These are phyloP conservation scores for Fusarium sp. DNA, from an alignment of 2,329 filamentous ascomycete species.

Conservation along the genomic window DNA sequence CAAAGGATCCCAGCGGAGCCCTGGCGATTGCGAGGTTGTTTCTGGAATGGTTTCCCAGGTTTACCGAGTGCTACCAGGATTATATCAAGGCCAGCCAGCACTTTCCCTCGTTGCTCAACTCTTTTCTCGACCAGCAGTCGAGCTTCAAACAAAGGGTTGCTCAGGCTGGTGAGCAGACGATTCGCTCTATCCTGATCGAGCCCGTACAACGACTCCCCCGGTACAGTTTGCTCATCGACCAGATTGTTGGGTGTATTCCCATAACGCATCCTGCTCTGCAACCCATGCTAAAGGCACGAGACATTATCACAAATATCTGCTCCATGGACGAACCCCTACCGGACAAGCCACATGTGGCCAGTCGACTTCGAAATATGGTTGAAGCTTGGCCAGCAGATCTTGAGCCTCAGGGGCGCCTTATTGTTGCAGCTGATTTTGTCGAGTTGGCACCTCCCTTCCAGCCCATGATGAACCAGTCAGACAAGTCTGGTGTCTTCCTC, in stretches of 20 bases:
- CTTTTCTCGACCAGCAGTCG: conserved; percentile 82
- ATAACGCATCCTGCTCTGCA: conserved; percentile 87
- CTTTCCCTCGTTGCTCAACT: conserved; percentile 83
- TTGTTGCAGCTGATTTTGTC: conserved; percentile 82
- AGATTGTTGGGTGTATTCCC: conserved; percentile 88
- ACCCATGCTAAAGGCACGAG: conserved; percentile 85
- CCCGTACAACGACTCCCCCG: conserved; percentile 93
- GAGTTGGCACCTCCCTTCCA: conserved; percentile 81
- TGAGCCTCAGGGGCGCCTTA: conserved; percentile 80
- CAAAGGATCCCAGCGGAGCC: conserved; percentile 81
- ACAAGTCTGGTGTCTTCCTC: conserved; percentile 77
- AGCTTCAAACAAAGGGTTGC: conserved; percentile 85
- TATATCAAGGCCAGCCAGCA: conserved; percentile 93
- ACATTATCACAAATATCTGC: conserved; percentile 96
- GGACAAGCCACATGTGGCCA: conserved; percentile 79
- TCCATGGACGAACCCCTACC: conserved; percentile 81
- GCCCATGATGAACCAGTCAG: conserved; percentile 53
- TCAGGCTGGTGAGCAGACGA: conserved; percentile 87
- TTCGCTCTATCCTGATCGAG: conserved; percentile 94
- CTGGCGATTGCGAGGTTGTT: conserved; percentile 83
- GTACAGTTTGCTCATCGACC: conserved; percentile 96
- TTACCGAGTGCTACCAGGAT: conserved; percentile 89
- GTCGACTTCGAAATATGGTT: conserved; percentile 80
- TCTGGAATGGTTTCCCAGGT: conserved; percentile 92
- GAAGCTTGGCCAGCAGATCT: conserved; percentile 81